A percentile compares a stretch with the other conserved stretches of the same genome.
Conservation (phyloP, 2,329 filamentous ascomycete genomes). For the Trichoderma atrobrunneum region DNA sequence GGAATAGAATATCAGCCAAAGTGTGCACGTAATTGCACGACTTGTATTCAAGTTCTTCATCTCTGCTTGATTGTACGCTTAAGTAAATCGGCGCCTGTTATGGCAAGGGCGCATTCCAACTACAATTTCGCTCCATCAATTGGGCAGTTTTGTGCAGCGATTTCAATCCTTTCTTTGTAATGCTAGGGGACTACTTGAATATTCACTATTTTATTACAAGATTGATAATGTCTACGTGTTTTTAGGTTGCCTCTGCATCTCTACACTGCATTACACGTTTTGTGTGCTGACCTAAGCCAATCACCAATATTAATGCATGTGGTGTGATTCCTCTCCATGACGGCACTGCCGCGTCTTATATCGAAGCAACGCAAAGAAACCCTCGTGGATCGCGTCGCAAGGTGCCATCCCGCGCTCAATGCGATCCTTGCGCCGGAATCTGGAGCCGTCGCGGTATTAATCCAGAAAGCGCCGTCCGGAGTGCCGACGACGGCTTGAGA, state of each 20-base stretch:
- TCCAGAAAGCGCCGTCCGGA: not conserved
- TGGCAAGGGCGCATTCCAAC: not conserved
- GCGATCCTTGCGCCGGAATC: not conserved
- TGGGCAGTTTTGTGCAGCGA: fast-evolving
- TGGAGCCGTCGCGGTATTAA: not conserved
- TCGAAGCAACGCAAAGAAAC: not conserved
- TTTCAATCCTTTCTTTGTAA: not conserved
- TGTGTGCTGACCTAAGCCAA: not conserved
- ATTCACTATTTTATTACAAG: not conserved
- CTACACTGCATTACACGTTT: not conserved
- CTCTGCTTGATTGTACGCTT: not conserved
- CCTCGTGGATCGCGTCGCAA: not conserved
- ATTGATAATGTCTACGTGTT: not conserved
- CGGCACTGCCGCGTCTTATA: not conserved
- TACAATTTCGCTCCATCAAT: not conserved
- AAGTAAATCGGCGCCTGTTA: not conserved
- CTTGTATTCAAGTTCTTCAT: not conserved
- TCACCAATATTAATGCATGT: not conserved
- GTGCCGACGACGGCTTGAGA: not conserved
- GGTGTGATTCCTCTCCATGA: not conserved
- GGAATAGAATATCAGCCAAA: not conserved
- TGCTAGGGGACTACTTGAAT: not conserved
- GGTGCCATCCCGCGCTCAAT: not conserved
- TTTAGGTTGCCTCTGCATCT: not conserved
- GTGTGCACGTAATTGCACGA: not conserved